These are phyloP conservation scores for Cercospora beticola DNA, from an alignment of 2,329 filamentous ascomycete species.

Conservation along the genomic window DNA sequence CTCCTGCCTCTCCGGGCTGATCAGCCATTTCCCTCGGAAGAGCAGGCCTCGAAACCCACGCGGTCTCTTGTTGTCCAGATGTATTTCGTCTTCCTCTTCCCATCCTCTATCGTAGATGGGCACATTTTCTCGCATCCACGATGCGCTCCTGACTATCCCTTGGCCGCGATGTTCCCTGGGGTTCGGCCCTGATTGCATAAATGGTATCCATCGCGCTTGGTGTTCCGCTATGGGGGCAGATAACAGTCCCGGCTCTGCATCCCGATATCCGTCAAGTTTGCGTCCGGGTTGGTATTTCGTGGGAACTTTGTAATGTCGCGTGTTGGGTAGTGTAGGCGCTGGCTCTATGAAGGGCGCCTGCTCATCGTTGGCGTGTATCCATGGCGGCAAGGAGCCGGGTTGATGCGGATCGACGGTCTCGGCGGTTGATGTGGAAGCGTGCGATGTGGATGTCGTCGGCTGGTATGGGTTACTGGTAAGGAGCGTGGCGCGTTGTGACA, in stretches of 20 bases:
- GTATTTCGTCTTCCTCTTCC: slow-evolving; percentile 54
- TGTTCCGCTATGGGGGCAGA: slow-evolving; percentile 37
- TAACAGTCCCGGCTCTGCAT: slow-evolving; percentile 38
- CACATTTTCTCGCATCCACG: slow-evolving; percentile 53
- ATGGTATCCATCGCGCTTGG: slow-evolving; percentile 38
- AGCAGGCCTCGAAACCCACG: slow-evolving; percentile 45
- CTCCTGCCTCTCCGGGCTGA: slow-evolving; percentile 42
- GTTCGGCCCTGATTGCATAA: slow-evolving; percentile 40
- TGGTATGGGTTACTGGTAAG: slow-evolving; percentile 4
- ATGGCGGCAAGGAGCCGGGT: slow-evolving; percentile 37
- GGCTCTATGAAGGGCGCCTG: slow-evolving; percentile 28
- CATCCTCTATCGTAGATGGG: slow-evolving; percentile 51
- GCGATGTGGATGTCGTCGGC: slow-evolving; percentile 4
- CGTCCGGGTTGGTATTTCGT: slow-evolving; percentile 37
- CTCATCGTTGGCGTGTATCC: slow-evolving; percentile 39
- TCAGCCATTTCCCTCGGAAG: slow-evolving; percentile 43
- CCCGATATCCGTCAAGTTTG: slow-evolving; percentile 39
- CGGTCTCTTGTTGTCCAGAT: slow-evolving; percentile 34
- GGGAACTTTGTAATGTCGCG: slow-evolving; percentile 31
- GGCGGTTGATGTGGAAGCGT: slow-evolving; percentile 7
- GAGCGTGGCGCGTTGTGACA: slow-evolving; percentile 25
- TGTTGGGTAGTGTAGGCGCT: slow-evolving; percentile 28
- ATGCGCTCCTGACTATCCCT: slow-evolving; percentile 42
- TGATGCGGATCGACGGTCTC: slow-evolving; percentile 30
- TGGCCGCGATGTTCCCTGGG: slow-evolving; percentile 33